Conservation (phyloP, 139 green algal genomes). For the Pedinophyceae sp. region DNA sequence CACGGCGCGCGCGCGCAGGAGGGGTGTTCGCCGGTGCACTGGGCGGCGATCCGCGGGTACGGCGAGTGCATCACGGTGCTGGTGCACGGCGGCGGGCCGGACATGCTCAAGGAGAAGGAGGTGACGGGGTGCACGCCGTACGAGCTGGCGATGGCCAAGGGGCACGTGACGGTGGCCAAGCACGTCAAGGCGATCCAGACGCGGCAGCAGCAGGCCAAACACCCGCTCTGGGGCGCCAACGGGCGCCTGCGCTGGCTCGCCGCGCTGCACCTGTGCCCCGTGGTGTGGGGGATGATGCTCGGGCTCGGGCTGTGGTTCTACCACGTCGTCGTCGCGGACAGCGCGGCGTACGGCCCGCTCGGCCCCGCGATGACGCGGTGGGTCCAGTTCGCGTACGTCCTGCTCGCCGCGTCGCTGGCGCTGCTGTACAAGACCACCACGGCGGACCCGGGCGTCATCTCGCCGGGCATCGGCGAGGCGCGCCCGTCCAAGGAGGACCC, state of each 20-base stretch:
- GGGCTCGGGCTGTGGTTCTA: slow-evolving; percentile 39
- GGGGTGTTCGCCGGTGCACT: slow-evolving; percentile 89
- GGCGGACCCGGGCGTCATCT: slow-evolving; percentile 45
- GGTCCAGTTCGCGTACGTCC: no score
- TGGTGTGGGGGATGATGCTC: slow-evolving; percentile 65
- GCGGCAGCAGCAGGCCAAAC: slow-evolving; percentile 3
- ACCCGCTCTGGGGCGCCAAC: neutral
- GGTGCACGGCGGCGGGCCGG: slow-evolving; percentile 53
- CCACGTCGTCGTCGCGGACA: slow-evolving; percentile 27
- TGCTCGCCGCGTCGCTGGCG: slow-evolving; percentile 15
- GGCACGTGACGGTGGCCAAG: slow-evolving; percentile 63
- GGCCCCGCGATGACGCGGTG: neutral
- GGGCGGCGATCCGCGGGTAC: slow-evolving; percentile 86
- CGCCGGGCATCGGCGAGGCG: neutral
- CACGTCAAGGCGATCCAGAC: slow-evolving; percentile 29
- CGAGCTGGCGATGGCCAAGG: slow-evolving; percentile 82
- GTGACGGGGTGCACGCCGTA: slow-evolving; percentile 66
- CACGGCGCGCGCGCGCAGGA: no score
- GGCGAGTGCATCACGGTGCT: slow-evolving; percentile 75
- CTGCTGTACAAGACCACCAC: slow-evolving; percentile 61
- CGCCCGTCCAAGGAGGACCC: neutral
- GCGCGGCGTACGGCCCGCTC: slow-evolving; percentile 5
- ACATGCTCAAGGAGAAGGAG: slow-evolving; percentile 43
- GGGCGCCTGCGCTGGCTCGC: slow-evolving; percentile 26
- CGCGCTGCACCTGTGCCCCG: slow-evolving; percentile 52